A percentile compares a stretch with the other conserved stretches of the same genome.
phyloP scores from a whole-genome alignment of 768 basidiomycete genomes.

The Pisolithus microcarpus region DNA sequence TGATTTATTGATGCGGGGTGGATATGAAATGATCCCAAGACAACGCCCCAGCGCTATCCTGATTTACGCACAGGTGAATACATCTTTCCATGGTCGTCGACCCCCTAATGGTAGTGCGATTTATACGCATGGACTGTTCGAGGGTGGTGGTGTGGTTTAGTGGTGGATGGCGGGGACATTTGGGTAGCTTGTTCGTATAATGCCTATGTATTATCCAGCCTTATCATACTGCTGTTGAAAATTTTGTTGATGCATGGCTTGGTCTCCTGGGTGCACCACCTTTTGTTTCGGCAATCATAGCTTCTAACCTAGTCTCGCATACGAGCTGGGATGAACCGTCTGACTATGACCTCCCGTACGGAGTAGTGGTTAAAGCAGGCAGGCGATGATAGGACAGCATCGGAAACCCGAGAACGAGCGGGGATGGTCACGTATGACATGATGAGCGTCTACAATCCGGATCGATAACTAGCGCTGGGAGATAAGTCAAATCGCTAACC shows the following conservation, averaged over 20 bases:
- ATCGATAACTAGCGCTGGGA: conserved; percentile 3
- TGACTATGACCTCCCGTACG: conserved; percentile 75
- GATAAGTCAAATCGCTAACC: conserved; percentile 34
- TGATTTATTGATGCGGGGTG: not conserved
- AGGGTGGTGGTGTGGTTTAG: not conserved
- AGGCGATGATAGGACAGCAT: conserved; percentile 54
- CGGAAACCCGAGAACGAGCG: conserved; percentile 49
- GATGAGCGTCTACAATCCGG: conserved; percentile 65
- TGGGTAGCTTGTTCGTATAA: not conserved
- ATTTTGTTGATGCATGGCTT: too few relatives aligned
- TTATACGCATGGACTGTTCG: not conserved
- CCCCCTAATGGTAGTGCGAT: not conserved
- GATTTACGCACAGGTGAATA: conserved; percentile 1
- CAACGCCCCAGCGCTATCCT: not conserved
- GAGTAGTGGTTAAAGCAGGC: conserved; percentile 71
- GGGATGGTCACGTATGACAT: conserved; percentile 92
- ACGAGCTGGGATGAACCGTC: conserved; percentile 84
- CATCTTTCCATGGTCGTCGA: conserved; percentile 8
- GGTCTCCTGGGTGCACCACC: too few relatives aligned
- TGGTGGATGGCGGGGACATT: not conserved
- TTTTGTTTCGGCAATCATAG: too few relatives aligned
- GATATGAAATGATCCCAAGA: not conserved
- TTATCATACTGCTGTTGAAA: too few relatives aligned
- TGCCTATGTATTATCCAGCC: too few relatives aligned
- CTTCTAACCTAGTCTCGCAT: conserved; percentile 66